Base-by-base conservation (phyloP, 108 stramenopile species). In the Skeletonema tropicum region DNA sequence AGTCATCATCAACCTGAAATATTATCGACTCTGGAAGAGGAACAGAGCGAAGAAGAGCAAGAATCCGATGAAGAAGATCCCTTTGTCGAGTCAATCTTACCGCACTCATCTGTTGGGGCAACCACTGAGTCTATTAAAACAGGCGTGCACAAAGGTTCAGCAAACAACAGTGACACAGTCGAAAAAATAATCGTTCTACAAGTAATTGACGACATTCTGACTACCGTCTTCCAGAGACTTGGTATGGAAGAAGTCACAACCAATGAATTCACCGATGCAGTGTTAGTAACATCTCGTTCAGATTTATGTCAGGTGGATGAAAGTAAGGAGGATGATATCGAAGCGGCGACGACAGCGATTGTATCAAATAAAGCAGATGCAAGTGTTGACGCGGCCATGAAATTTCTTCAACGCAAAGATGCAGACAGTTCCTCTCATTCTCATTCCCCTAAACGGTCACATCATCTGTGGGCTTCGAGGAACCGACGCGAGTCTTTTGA, bases 121-220 rank as follows among this genome's bases (percentile, higher is more conserved):
- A 1, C 15, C 41, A 21, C 57, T 46, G 46, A 65, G 45, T 62
- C 45, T 42, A 48, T 17, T 63, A 45, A 72, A 19, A 11, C 45
- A 21, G 33, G 26, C 9, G 26, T 15, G 29, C 13, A 19, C 1
- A 45, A n/a, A 15, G 21, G 32, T 26, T 29, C 60, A 60, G 17
- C 17, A 13, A 36, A 57, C 30, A 39, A 61, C 9, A 82, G 73
- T 17, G 62, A 83, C 23, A 89, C 83, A 61, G 68, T 60, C 33
- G 88, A 85, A 57, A 87, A 85, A 55, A 70, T 92, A n/a, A 64
- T 71, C 17, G 84, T 74, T 30, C 70, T 90, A 14, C 30, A 66
- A 14, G 59, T 92, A 32, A 14, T 92, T 32, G 78, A 92, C 39
- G 85, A 84, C 36, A 61, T 89, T 33, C 48, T 90, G 25, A 65